Base-by-base conservation (phyloP, 805 yeast genomes). In the Candida glaebosa region DNA sequence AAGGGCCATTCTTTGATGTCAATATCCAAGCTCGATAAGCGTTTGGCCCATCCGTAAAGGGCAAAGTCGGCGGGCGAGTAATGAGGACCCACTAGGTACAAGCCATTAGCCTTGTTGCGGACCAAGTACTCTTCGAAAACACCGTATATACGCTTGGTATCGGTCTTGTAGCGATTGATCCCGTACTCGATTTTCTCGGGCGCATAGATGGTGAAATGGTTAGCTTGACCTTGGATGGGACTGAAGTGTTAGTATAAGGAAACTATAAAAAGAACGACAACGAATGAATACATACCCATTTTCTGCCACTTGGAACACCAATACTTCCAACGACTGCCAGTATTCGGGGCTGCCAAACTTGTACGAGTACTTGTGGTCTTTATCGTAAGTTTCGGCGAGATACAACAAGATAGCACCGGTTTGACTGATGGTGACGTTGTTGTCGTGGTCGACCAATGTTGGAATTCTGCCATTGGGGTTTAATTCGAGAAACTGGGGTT, bases 391-490 rank as follows among this genome's bases (percentile, higher is more conserved):
- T 48, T 79, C 84, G 41, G 76, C 78, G 31, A 82, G 57, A 54
- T 79, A 82, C 43, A 67, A 60, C 58, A 82, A 56, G 46, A 82
- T 81, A 2, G 87, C 84, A 24, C 76, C 86, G 25, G 81, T 69
- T 60, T 82, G 87, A 49, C 73, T 71, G 19, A 82, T 53, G 17
- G 74, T 61, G 22, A 67, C 65, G 3, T 79, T 81, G 4, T 71
- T 64, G 26, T 56, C 52, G 31, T 58, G 54, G 45, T 68, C 71
- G 1, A 65, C 63, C 26, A 82, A 57, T 0, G 80, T 69, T 19
- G 88, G 87, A 38, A 82, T 75, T 50, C 79, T 65, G 4, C 87
- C 86, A 50, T 81, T 80, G 15, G 82, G 81, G 56, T 81, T 79
- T 52, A 78, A 57, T 40, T 73, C 65, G 38, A 78, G 54, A 48